Conservation (phyloP, 169 alveolate species). For the Plasmodium vivax region DNA sequence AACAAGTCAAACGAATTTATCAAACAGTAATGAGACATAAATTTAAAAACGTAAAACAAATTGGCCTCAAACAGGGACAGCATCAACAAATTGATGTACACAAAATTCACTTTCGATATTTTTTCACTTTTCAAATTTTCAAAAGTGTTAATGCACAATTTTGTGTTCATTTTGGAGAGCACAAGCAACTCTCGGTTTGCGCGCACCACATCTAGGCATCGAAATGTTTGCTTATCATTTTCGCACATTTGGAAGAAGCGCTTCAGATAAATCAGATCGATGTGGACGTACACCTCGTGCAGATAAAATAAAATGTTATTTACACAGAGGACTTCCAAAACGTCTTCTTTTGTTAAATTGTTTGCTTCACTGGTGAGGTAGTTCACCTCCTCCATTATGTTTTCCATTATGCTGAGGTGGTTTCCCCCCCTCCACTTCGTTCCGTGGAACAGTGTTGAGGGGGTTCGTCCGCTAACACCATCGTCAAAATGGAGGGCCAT, state of each 20-base stretch:
- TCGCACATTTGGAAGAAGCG: slow-evolving; percentile 52
- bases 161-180: slow-evolving; percentile 18
- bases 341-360: slow-evolving; percentile 49
- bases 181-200: slow-evolving; percentile 6
- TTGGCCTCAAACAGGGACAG: slow-evolving; percentile 64
- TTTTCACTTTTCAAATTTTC: slow-evolving; percentile 54
- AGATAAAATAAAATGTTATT: slow-evolving; percentile 72
- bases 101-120: slow-evolving; percentile 64
- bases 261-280: slow-evolving; percentile 59
- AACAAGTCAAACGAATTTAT: slow-evolving; percentile 51
- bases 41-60: slow-evolving; percentile 71
- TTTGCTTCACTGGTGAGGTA: slow-evolving; percentile 34
- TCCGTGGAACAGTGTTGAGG: background rate
- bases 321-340: slow-evolving; percentile 35
- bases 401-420: background rate
- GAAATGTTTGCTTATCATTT: background rate
- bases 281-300: slow-evolving; percentile 39
- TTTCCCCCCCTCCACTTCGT: background rate
- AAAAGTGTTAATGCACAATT: slow-evolving; percentile 50
- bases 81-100: slow-evolving; percentile 54
- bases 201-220: slow-evolving; percentile 11
- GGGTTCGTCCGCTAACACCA: background rate
- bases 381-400: slow-evolving; percentile 37
- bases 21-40: slow-evolving; percentile 62
- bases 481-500: background rate